phyloP scores from a whole-genome alignment of 768 basidiomycete genomes.

The Phallus indusiatus region DNA sequence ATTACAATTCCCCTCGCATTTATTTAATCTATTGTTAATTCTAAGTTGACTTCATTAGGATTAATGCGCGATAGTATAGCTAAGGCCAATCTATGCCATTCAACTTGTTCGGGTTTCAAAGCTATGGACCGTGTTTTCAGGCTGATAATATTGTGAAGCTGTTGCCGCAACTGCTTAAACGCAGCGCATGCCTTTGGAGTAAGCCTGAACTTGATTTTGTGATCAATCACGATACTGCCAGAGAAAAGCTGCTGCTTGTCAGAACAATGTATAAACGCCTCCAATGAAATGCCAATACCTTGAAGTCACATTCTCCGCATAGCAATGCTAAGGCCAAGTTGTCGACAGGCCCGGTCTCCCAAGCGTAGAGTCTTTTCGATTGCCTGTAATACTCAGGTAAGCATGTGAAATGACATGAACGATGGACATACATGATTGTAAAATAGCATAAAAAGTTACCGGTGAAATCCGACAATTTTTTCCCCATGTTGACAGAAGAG shows the following conservation, averaged over 20 bases:
- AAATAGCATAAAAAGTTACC: slow-evolving; percentile 74
- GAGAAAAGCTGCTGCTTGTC: slow-evolving; percentile 52
- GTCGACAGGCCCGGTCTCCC: slow-evolving; percentile 89
- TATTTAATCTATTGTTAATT: background rate
- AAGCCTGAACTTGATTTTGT: slow-evolving; percentile 69
- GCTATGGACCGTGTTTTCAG: slow-evolving; percentile 56
- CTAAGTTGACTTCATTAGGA: slow-evolving; percentile 30
- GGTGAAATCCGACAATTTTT: slow-evolving; percentile 57
- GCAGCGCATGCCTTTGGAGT: slow-evolving; percentile 67
- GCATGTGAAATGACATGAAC: background rate
- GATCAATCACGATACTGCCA: slow-evolving; percentile 66
- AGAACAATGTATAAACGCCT: background rate
- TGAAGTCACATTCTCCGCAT: slow-evolving; percentile 88
- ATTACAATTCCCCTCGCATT: background rate
- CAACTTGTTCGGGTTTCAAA: slow-evolving; percentile 45
- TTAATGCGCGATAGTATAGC: slow-evolving; percentile 37
- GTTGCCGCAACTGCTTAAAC: slow-evolving; percentile 66
- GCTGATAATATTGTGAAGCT: slow-evolving; percentile 49
- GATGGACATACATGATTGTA: slow-evolving; percentile 62
- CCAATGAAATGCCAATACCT: slow-evolving; percentile 34
- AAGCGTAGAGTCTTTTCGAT: slow-evolving; percentile 85
- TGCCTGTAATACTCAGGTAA: slow-evolving; percentile 47
- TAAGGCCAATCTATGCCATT: slow-evolving; percentile 70
- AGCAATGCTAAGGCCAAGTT: slow-evolving; percentile 72
- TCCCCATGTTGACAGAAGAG: slow-evolving; percentile 81